Conservation (phyloP, 805 yeast genomes). For the Saturnispora diversa region DNA sequence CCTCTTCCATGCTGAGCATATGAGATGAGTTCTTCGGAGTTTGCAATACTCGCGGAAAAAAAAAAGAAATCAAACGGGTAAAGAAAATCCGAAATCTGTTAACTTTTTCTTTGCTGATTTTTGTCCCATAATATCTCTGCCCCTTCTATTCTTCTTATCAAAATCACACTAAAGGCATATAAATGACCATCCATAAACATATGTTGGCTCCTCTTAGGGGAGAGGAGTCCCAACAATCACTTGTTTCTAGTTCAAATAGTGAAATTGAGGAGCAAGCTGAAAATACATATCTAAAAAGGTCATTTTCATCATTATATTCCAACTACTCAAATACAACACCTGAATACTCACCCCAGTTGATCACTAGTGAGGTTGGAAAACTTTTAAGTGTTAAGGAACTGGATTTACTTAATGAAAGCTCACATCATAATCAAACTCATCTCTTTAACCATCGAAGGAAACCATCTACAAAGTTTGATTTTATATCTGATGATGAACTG, state of each 20-base stretch:
- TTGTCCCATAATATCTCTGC: too few relatives aligned
- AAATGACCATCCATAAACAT: slow-evolving; percentile 23
- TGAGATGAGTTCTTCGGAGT: slow-evolving; percentile 8
- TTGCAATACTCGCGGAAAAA: background rate
- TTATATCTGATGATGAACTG: slow-evolving; percentile 14
- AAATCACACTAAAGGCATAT: slow-evolving; percentile 1
- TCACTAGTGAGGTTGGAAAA: slow-evolving; percentile 26
- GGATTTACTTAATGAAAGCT: slow-evolving; percentile 16
- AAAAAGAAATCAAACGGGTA: background rate
- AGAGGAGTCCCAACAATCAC: slow-evolving; percentile 2
- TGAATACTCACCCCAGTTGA: slow-evolving; percentile 26
- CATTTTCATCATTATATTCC: slow-evolving; percentile 21
- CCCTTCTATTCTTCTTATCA: too few relatives aligned
- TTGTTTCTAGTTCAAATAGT: slow-evolving; percentile 8
- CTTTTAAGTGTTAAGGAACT: slow-evolving; percentile 20
- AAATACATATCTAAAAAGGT: slow-evolving; percentile 11
- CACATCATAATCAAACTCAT: background rate
- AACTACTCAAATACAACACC: slow-evolving; percentile 19
- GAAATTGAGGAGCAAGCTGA: slow-evolving; percentile 4
- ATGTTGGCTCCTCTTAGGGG: slow-evolving; percentile 3
- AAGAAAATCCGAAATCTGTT: slow-evolving; percentile 1
- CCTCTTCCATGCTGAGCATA: slow-evolving; percentile 1
- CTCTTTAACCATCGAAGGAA: slow-evolving; percentile 2
- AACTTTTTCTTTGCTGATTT: slow-evolving; percentile 1
- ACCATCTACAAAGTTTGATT: slow-evolving; percentile 2